phyloP scores from a whole-genome alignment of 2,329 filamentous ascomycete species.

The Rhytidhysteron rufulum region DNA sequence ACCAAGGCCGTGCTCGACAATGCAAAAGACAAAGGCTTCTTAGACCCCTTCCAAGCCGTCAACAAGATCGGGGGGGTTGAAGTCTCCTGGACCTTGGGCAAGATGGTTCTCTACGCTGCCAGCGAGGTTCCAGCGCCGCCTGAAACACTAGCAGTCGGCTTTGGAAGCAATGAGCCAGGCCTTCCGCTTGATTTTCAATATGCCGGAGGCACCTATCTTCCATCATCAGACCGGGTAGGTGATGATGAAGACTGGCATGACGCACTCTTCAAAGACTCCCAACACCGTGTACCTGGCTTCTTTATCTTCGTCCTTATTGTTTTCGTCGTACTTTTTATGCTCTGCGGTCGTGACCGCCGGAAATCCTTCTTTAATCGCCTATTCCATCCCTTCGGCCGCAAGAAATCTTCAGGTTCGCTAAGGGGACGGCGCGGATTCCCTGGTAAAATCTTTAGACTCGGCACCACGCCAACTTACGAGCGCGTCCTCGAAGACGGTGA shows the following conservation, averaged over 20 bases:
- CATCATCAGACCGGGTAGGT: constrained; percentile 42
- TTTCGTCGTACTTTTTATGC: constrained; percentile 64
- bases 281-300: constrained; percentile 68
- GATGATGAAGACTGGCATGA: constrained; percentile 55
- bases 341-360: constrained; percentile 76
- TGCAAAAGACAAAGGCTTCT: constrained; percentile 69
- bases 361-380: constrained; percentile 54
- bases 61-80: constrained; percentile 89
- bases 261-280: constrained; percentile 59
- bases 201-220: constrained; percentile 57
- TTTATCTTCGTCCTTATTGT: constrained; percentile 75
- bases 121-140: constrained; percentile 72
- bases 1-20: constrained; percentile 67
- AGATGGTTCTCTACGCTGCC: constrained; percentile 92
- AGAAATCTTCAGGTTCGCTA: not conserved
- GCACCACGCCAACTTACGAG: constrained; percentile 61
- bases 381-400: constrained; percentile 36
- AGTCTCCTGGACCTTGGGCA: constrained; percentile 94
- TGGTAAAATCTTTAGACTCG: constrained; percentile 59
- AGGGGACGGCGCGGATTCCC: constrained; percentile 13
- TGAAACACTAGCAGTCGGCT: constrained; percentile 74
- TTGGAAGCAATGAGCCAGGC: constrained; percentile 74
- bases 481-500: constrained; percentile 79
- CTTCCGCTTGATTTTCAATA: constrained; percentile 78
- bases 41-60: constrained; percentile 86